Evolutionary conservation across 1,139 yeast genomes (phyloP).

Genomic region (Geotrichum candidum): DNA sequence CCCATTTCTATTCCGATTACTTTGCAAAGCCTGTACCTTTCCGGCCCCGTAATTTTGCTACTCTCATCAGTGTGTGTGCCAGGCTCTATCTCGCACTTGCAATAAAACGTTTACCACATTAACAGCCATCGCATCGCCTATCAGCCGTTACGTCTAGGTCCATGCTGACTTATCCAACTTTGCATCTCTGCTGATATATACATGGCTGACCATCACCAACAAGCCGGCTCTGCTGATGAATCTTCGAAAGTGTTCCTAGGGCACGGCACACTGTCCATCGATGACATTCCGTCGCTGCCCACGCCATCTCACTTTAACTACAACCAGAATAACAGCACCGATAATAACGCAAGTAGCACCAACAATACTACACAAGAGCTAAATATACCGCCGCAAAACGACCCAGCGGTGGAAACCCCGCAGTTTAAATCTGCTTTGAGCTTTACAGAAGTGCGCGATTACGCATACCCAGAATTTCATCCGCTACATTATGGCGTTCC

Average conservation of each 20-base stretch:
- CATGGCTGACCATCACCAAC: constrained; percentile 9
- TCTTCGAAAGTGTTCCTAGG: constrained; percentile 6
- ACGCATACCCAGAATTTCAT: constrained; percentile 62
- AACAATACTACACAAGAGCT: not conserved
- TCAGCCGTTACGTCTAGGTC: not conserved
- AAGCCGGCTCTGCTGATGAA: not conserved
- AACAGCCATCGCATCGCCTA: not conserved
- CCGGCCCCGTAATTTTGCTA: not conserved
- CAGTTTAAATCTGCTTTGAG: constrained; percentile 29
- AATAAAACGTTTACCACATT: not conserved
- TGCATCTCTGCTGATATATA: not conserved
- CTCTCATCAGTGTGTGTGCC: not conserved
- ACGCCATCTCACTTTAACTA: not conserved
- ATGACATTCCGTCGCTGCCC: constrained; percentile 12
- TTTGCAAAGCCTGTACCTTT: not conserved
- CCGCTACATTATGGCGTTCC: constrained; percentile 59
- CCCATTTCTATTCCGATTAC: not conserved
- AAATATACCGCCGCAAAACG: not conserved
- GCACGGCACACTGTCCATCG: not conserved
- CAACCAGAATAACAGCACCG: not conserved
- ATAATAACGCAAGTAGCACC: not conserved
- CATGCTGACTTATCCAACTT: not conserved
- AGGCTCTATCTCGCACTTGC: not conserved
- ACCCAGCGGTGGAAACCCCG: not conserved
- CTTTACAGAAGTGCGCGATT: constrained; percentile 57